Percentiles rank a stretch among this genome's conserved stretches.
Conservation (phyloP, 768 basidiomycete species). For the Lactarius pseudohatsudake region DNA sequence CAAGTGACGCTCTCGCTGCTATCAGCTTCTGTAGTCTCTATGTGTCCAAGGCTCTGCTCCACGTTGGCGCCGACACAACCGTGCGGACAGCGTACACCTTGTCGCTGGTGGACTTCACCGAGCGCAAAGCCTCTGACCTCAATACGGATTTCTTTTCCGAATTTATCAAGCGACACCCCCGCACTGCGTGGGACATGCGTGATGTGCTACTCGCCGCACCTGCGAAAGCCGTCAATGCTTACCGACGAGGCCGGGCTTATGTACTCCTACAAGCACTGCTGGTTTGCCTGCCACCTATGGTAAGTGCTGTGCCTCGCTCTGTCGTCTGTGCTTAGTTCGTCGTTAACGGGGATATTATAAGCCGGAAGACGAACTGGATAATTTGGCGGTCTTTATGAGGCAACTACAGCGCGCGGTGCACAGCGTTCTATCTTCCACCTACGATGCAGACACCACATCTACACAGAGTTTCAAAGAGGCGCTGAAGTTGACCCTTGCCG, state of each 20-base stretch:
- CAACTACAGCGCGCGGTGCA: constrained; percentile 50
- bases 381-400: constrained; percentile 52
- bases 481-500: constrained; percentile 64
- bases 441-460: constrained; percentile 49
- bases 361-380: constrained; percentile 41
- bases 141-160: constrained; percentile 76
- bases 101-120: constrained; percentile 74
- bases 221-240: constrained; percentile 66
- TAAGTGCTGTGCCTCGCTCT: constrained; percentile 35
- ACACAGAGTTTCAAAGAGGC: constrained; percentile 76
- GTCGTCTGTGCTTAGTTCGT: neutral
- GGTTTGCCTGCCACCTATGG: constrained; percentile 50
- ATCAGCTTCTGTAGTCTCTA: constrained; percentile 73
- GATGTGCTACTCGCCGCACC: constrained; percentile 56
- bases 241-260: constrained; percentile 73
- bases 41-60: constrained; percentile 53
- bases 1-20: constrained; percentile 58
- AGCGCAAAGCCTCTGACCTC: constrained; percentile 76
- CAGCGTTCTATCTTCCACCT: constrained; percentile 48
- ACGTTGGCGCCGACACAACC: constrained; percentile 40
- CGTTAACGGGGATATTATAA: neutral
- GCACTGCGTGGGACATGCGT: constrained; percentile 64
- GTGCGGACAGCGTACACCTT: constrained; percentile 57
- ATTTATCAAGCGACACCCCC: constrained; percentile 65
- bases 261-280: constrained; percentile 67